phyloP scores from a whole-genome alignment of 176 grass and related monocot species.

The Raddia distichophylla region DNA sequence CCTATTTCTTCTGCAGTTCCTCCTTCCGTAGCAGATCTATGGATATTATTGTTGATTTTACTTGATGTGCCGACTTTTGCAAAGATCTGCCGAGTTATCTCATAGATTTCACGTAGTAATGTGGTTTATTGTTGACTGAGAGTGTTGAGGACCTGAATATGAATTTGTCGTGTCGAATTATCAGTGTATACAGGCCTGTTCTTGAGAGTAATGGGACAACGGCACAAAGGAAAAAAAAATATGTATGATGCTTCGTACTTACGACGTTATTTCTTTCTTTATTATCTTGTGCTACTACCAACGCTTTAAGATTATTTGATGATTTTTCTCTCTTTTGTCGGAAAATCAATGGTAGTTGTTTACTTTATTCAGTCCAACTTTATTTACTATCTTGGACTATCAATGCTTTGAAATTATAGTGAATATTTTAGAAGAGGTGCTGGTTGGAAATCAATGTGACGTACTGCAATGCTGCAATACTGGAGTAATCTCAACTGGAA shows the following conservation, averaged over 20 bases:
- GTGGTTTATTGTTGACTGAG: slow-evolving; percentile 29
- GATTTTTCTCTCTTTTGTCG: too few relatives aligned
- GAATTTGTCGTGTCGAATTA: slow-evolving; percentile 21
- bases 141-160: not conserved
- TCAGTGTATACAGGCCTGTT: slow-evolving; percentile 30
- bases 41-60: slow-evolving; percentile 24
- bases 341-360: not conserved
- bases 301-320: not conserved
- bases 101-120: slow-evolving; percentile 1
- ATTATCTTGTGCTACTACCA: too few relatives aligned
- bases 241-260: not conserved
- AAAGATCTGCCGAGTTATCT: slow-evolving; percentile 27
- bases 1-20: slow-evolving; percentile 11
- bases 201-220: not conserved
- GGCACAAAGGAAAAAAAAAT: not conserved
- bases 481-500: not conserved
- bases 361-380: not conserved
- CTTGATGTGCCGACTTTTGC: slow-evolving; percentile 25
- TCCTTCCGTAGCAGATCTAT: slow-evolving; percentile 44
- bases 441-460: not conserved
- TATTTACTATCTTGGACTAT: not conserved
- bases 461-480: slow-evolving; percentile 1
- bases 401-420: not conserved
- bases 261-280: not conserved
- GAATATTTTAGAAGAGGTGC: not conserved